Base-by-base conservation (phyloP, 2,329 filamentous ascomycete genomes). In the Cordyceps cicadae region DNA sequence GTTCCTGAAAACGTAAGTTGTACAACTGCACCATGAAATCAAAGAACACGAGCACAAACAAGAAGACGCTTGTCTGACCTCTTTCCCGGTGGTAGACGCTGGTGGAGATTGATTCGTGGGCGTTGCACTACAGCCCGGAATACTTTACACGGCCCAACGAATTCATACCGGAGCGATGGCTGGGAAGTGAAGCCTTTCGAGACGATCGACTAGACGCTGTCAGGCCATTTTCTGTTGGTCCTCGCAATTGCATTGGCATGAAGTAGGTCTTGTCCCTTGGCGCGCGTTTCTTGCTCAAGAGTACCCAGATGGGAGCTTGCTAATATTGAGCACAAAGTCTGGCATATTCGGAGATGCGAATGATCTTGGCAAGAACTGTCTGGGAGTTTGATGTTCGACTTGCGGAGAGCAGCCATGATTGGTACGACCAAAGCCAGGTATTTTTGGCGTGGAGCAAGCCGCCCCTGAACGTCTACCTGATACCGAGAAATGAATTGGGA, bases 141-240 rank as follows among this genome's bases (percentile, higher is more conserved):
- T 67, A 73, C 62, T 77, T 74, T 61, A 62, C 62, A 3, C 59
- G 69, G 1, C 70, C 75, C 0, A 63, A 69, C 8, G 63, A 67
- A 2, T 78, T 76, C 60, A 62, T 68, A 14, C 76, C 76, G 0
- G 74, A 77, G 60, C 66, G 75, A 5, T 77, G 74, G 67, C 59
- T 71, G 0, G 67, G 65, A 14, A 65, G 68, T 57, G 1, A 59
- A 51, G 19, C 70, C 65, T 49, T 50, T 43, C n/a, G 39, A 52
- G 61, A 61, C 21, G 70, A 73, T 57, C 60, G 64, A 15, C 64
- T 60, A 8, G 64, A 67, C 4, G 64, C 63, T 0, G 54, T 71
- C 0, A 67, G 71, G 55, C 71, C 71, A 5, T 74, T 74, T 48
- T 64, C 63, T 0, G 11, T 65, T 21, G 70, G 72, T 1, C 68